These are phyloP conservation scores for Leccinum rimulosum DNA, from an alignment of 768 basidiomycete species.

Conservation along the genomic window DNA sequence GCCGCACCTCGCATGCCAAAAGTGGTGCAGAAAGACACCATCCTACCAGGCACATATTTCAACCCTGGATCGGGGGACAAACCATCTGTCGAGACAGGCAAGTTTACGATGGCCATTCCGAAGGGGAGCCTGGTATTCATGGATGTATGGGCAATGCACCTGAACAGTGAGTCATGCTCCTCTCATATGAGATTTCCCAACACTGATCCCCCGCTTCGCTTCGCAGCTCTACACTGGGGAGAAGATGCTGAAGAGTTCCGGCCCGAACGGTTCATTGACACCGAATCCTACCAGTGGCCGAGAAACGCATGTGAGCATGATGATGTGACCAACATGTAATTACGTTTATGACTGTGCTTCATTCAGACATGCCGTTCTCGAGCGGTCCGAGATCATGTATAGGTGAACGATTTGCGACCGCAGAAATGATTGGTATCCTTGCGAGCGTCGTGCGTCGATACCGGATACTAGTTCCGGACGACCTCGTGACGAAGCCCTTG, in stretches of 20 bases:
- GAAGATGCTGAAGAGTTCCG: constrained; percentile 43
- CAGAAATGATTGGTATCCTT: constrained; percentile 42
- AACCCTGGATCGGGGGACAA: constrained; percentile 17
- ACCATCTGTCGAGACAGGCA: constrained; percentile 23
- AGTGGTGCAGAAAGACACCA: constrained; percentile 33
- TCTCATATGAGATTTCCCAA: background rate
- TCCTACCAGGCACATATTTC: constrained; percentile 36
- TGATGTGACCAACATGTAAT: background rate
- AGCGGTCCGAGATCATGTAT: constrained; percentile 46
- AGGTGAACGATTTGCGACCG: constrained; percentile 47
- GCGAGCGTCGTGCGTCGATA: constrained; percentile 43
- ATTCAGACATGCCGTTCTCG: constrained; percentile 44
- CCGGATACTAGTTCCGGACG: constrained; percentile 38
- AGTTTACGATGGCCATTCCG: constrained; percentile 36
- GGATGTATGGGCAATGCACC: constrained; percentile 43
- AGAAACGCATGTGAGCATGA: constrained; percentile 15
- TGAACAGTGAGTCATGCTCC: constrained; percentile 39
- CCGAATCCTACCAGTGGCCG: constrained; percentile 34
- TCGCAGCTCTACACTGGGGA: constrained; percentile 49
- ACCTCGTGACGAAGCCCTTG: constrained; percentile 28
- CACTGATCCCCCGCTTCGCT: background rate
- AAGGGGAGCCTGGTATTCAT: constrained; percentile 39
- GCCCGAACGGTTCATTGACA: constrained; percentile 52
- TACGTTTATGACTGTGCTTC: background rate
- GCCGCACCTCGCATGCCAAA: constrained; percentile 37